Percentiles rank a stretch among this genome's conserved stretches.
Evolutionary conservation across 768 basidiomycete species (phyloP).

Genomic region (Kwoniella mangroviensis): DNA sequence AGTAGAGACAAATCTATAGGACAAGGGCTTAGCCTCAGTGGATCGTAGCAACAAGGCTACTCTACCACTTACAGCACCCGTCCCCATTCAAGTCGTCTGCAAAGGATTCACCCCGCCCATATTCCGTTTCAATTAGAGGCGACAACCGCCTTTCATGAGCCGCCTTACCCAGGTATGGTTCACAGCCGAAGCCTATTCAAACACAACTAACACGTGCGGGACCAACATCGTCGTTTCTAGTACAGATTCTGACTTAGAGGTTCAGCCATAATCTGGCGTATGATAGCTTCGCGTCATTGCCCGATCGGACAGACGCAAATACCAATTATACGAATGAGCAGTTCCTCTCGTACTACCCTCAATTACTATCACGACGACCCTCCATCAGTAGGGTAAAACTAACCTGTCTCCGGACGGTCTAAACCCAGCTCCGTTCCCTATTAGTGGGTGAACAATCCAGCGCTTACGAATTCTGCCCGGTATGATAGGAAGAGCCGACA

Average conservation of each 20-base stretch:
- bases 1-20: slow-evolving; percentile 66
- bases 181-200: slow-evolving; percentile 71
- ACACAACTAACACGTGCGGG: slow-evolving; percentile 70
- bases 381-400: slow-evolving; percentile 83
- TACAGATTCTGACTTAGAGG: slow-evolving; percentile 79
- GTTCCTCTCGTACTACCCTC: slow-evolving; percentile 82
- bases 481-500: slow-evolving; percentile 80
- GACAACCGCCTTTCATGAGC: slow-evolving; percentile 62
- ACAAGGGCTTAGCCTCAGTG: slow-evolving; percentile 75
- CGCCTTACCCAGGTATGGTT: slow-evolving; percentile 65
- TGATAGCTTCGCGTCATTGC: slow-evolving; percentile 79
- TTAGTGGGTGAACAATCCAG: slow-evolving; percentile 81
- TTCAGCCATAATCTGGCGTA: slow-evolving; percentile 83
- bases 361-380: slow-evolving; percentile 75
- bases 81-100: slow-evolving; percentile 75
- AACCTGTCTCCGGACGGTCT: slow-evolving; percentile 65
- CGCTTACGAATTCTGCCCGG: slow-evolving; percentile 75
- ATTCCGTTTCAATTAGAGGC: slow-evolving; percentile 67
- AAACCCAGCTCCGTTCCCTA: slow-evolving; percentile 73
- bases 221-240: slow-evolving; percentile 74
- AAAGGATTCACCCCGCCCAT: slow-evolving; percentile 78
- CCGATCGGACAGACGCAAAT: slow-evolving; percentile 65
- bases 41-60: slow-evolving; percentile 79
- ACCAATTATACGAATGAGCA: slow-evolving; percentile 80
- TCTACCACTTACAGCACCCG: slow-evolving; percentile 77